Evolutionary conservation across 345 rosid species (phyloP), one percentile per base, ranked within the genome.

Genomic region (Psidium guajava): DNA sequence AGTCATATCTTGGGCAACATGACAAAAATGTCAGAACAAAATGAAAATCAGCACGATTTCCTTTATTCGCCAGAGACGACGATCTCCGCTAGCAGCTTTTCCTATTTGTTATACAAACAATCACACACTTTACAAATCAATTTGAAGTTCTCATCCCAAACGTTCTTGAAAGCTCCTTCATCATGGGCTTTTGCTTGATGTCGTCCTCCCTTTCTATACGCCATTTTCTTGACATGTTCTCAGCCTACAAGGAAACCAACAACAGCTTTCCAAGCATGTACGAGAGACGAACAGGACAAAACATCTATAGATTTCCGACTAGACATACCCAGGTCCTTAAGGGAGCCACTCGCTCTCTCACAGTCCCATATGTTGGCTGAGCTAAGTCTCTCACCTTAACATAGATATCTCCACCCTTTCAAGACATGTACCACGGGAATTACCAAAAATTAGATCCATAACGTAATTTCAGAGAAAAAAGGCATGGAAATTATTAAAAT

Each of bases 81-180:
- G 3, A 36, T 69, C 80, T 69, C 13, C 22, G 47, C 80, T 36
- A 18, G 80, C 80, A 69, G 80, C 80, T 69, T 36, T 18, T 64
- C 75, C 36, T 80, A 80, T 21, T 80, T 1, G 54, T 49, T 47
- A 81, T 51, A 10, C 83, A 81, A 82, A 15, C 24, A 56, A 52
- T 64, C 13, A 53, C 25, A 83, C 80, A 80, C 9, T 54, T 56
- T 83, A 15, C 59, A 86, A 54, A 55, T 90, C 88, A 91, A 85
- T 27, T 82, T 53, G 90, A 85, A 32, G 89, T 81, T 90, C 85
- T 95, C 0, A 89, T 91, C 52, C 98, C 95, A 11, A 95, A 87
- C 85, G 91, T 86, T 88, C 85, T 95, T 6, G 98, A 93, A 54
- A 97, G 96, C 88, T 94, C 95, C 91, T 93, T 95, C 49, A 95